phyloP scores from a whole-genome alignment of 148 eudicot species.

The Pouteria glomerata region DNA sequence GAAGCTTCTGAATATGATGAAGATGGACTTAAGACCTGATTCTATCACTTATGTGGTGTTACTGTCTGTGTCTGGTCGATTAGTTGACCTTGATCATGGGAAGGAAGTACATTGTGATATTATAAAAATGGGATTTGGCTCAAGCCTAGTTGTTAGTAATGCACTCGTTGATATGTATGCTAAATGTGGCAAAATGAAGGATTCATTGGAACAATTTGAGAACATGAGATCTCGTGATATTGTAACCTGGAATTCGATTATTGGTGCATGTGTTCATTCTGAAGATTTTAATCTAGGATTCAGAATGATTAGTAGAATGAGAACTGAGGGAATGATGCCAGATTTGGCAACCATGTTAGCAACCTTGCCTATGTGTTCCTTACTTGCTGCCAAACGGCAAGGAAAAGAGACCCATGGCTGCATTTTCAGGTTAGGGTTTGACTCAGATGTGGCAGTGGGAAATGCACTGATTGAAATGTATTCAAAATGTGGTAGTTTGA shows the following conservation, averaged over 20 bases:
- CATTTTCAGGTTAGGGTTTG: slow-evolving; percentile 25
- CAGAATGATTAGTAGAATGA: slow-evolving; percentile 29
- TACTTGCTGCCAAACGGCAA: slow-evolving; percentile 32
- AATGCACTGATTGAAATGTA: slow-evolving; percentile 46
- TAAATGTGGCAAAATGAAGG: slow-evolving; percentile 31
- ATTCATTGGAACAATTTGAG: slow-evolving; percentile 30
- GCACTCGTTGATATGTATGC: slow-evolving; percentile 41
- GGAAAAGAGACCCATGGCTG: slow-evolving; percentile 37
- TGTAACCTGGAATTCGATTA: slow-evolving; percentile 39
- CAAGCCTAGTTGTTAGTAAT: slow-evolving; percentile 32
- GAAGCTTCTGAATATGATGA: slow-evolving; percentile 17
- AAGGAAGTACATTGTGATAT: slow-evolving; percentile 35
- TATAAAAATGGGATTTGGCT: slow-evolving; percentile 31
- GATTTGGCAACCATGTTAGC: slow-evolving; percentile 34
- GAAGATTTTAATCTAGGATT: slow-evolving; percentile 31
- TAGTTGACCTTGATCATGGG: slow-evolving; percentile 11
- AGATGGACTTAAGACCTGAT: slow-evolving; percentile 17
- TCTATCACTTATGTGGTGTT: slow-evolving; percentile 26
- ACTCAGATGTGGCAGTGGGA: slow-evolving; percentile 23
- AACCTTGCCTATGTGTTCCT: slow-evolving; percentile 32
- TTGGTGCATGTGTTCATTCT: slow-evolving; percentile 29
- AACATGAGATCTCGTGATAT: slow-evolving; percentile 36
- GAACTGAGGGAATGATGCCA: slow-evolving; percentile 28
- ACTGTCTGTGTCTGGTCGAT: slow-evolving; percentile 26
- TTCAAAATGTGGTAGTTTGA: slow-evolving; percentile 34